Evolutionary conservation across 371 early-diverging fungal genomes (phyloP).

Genomic region (Mucor velutinosus): DNA sequence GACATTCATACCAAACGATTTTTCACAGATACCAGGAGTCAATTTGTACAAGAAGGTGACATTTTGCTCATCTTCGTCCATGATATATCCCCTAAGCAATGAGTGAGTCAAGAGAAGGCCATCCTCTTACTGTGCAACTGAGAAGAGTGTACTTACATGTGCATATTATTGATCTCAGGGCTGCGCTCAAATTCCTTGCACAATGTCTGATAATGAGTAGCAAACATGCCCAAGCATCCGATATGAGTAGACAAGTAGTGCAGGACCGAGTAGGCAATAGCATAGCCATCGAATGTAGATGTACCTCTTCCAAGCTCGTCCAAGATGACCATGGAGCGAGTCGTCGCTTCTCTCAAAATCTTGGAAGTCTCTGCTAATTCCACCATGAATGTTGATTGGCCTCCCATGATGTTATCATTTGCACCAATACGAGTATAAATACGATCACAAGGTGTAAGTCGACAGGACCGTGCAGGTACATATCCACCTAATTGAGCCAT

Average conservation of each 20-base stretch:
- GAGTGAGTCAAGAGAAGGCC: conserved; percentile 30
- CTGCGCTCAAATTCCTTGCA: conserved; percentile 81
- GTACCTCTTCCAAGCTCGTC: conserved; percentile 99
- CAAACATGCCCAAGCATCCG: conserved; percentile 92
- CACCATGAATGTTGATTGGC: conserved; percentile 99
- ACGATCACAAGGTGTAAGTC: conserved; percentile 90
- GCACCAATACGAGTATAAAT: conserved; percentile 98
- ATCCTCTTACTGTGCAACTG: neutral
- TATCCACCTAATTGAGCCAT: conserved; percentile 99
- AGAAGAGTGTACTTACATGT: conserved; percentile 50
- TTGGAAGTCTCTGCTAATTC: conserved; percentile 96
- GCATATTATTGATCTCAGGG: conserved; percentile 62
- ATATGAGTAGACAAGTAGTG: conserved; percentile 83
- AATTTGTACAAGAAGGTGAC: conserved; percentile 98
- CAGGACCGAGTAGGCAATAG: conserved; percentile 96
- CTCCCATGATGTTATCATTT: conserved; percentile 95
- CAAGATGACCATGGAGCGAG: conserved; percentile 94
- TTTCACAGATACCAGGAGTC: conserved; percentile 78
- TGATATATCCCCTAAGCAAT: conserved; percentile 69
- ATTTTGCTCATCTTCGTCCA: conserved; percentile 80
- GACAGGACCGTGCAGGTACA: conserved; percentile 87
- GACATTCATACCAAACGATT: conserved; percentile 89
- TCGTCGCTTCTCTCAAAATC: conserved; percentile 93
- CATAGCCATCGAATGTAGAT: conserved; percentile 97
- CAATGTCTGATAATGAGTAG: conserved; percentile 97